These are phyloP conservation scores for Volvox carteri DNA, from an alignment of 163 green algal species.

Conservation along the genomic window DNA sequence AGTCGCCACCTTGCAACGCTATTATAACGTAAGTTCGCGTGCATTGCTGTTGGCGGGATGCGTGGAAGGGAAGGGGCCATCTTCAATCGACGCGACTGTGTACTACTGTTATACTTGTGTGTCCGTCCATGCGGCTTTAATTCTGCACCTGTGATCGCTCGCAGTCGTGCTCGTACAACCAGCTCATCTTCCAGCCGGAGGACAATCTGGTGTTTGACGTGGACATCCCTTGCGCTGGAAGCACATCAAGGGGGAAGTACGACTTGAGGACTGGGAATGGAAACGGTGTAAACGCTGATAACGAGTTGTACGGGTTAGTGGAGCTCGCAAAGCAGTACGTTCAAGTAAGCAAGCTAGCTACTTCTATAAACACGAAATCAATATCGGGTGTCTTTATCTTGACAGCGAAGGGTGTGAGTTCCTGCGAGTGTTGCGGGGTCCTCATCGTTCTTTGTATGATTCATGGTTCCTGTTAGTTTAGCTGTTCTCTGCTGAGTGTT, in stretches of 20 bases:
- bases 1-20: not conserved
- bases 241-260: not conserved
- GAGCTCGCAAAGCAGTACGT: not conserved
- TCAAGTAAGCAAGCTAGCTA: not conserved
- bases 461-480: too few relatives aligned
- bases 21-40: slow-evolving; percentile 10
- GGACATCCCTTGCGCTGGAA: slow-evolving; percentile 21
- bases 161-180: slow-evolving; percentile 35
- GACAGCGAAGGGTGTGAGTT: too few relatives aligned
- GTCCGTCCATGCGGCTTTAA: not conserved
- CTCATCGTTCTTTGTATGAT: too few relatives aligned
- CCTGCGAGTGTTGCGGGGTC: too few relatives aligned
- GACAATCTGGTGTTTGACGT: slow-evolving; percentile 24
- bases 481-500: too few relatives aligned
- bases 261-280: not conserved
- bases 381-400: too few relatives aligned
- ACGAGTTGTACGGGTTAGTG: not conserved
- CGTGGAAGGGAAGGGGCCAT: not conserved
- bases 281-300: not conserved
- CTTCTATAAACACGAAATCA: not conserved
- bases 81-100: not conserved
- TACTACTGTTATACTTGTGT: not conserved
- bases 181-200: not conserved
- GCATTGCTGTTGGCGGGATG: not conserved
- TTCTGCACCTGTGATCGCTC: not conserved